Evolutionary conservation across 352 stramenopile species (phyloP), one percentile per base, ranked within the genome.

Genomic region (Phytophthora rubi): DNA sequence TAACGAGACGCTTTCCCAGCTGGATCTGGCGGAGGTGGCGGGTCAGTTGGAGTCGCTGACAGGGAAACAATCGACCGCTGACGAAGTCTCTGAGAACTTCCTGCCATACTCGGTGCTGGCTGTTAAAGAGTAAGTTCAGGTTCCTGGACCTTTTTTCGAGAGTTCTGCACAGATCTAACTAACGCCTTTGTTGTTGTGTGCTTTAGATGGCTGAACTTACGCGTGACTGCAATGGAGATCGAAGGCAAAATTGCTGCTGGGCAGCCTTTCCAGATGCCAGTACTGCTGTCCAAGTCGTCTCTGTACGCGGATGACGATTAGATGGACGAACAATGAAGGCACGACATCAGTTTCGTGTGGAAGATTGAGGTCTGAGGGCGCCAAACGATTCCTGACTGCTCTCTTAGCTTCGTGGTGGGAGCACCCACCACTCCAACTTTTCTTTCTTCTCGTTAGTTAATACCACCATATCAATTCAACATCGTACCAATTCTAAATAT

Each of bases 261-360:
- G 4, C 75, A 94, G 61, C 68, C 83, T 7, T 94, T 96, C 71
- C 79, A 88, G 59, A 91, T 96, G 82, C 89, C 89, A 35, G 83
- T 94, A 57, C 80, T 96, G 33, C 62, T 96, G 33, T 94, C 88
- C 67, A 96, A 96, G 75, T 94, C 89, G 35, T 95, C 88, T 30
- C 59, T 94, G 52, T 96, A 96, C 64, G 85, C 85, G 4, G 89
- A 96, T 58, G 89, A 95, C 67, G 88, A 95, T 59, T 96, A 90
- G 75, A 62, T 18, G 18, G 45, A 32, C 33, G 51, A 26, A 26
- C 23, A 51, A 8, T 54, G 26, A n/a, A 55, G 33, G 26, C 56
- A 42, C 8, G n/a, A 57, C 47, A 62, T 32, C 12, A 18, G 23
- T 33, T 53, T 60, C 21, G n/a, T n/a, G 18, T 44, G 10, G 26